Conservation (phyloP, 345 rosid species). For the Sisymbrium irio region DNA sequence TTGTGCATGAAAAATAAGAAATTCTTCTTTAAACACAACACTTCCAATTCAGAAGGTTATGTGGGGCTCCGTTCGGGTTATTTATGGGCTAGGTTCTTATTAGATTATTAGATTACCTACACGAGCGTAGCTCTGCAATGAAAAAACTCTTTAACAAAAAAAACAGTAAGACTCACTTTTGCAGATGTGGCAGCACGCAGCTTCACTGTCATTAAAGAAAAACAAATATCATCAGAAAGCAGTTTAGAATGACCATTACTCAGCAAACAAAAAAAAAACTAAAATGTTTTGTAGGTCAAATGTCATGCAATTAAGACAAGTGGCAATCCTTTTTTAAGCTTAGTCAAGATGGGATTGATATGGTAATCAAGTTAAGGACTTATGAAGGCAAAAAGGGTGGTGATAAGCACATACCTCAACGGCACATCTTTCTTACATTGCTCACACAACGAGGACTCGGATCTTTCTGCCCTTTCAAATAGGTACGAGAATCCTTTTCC, state of each 20-base stretch:
- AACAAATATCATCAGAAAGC: neutral
- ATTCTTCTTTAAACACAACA: neutral
- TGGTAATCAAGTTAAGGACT: conserved; percentile 15
- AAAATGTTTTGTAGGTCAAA: neutral
- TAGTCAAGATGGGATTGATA: neutral
- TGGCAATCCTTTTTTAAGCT: conserved; percentile 3
- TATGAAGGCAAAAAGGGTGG: conserved; percentile 10
- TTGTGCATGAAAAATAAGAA: neutral
- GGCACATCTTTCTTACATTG: conserved; percentile 78
- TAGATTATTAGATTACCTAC: conserved; percentile 12
- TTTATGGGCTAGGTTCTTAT: conserved; percentile 5
- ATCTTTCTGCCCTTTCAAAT: conserved; percentile 73
- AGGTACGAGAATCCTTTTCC: conserved; percentile 72
- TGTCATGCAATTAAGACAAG: conserved; percentile 17
- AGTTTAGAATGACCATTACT: conserved; percentile 15
- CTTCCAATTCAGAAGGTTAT: neutral
- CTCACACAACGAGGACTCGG: conserved; percentile 63
- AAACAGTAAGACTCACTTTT: conserved; percentile 51
- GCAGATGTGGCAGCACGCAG: conserved; percentile 79
- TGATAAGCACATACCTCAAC: conserved; percentile 50
- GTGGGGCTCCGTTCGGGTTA: conserved; percentile 9
- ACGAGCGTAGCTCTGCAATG: conserved; percentile 1
- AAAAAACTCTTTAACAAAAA: neutral
- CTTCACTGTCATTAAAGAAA: conserved; percentile 64
- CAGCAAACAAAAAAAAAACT: neutral